Evolutionary conservation across 148 eudicot species (phyloP).

Genomic region (Rhododendron ovatum): DNA sequence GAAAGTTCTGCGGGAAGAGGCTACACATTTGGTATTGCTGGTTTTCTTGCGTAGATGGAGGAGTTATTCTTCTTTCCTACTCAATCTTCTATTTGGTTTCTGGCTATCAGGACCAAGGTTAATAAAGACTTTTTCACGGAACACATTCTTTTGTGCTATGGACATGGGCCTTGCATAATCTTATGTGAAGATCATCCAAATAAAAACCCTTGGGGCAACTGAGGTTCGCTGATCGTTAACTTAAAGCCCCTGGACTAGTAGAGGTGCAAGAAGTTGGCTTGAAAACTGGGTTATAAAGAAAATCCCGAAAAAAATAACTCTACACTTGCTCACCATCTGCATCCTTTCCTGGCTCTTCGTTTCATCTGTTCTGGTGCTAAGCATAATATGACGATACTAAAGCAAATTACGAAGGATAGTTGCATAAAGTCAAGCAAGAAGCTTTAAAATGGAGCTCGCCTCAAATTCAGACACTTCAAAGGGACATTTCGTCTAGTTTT

Average conservation of each 20-base stretch:
- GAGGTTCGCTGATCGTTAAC: not conserved
- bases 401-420: not conserved
- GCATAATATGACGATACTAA: not conserved
- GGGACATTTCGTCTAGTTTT: conserved; percentile 24
- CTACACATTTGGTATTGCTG: not conserved
- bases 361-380: not conserved
- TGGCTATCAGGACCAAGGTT: not conserved
- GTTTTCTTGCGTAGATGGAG: not conserved
- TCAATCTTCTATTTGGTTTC: not conserved
- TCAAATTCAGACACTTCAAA: not conserved
- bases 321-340: not conserved
- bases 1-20: not conserved
- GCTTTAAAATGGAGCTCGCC: not conserved
- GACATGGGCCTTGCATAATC: not conserved
- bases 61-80: not conserved
- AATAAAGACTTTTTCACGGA: not conserved
- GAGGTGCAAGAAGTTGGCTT: not conserved
- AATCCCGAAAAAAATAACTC: not conserved
- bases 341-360: not conserved
- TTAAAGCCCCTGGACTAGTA: not conserved
- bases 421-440: not conserved
- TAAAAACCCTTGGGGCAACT: not conserved
- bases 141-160: not conserved
- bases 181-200: not conserved
- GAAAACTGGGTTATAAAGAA: not conserved